Percentiles rank a stretch among this genome's conserved stretches.
Conservation (phyloP, 2,329 filamentous ascomycete genomes). For the Alternaria dauci region DNA sequence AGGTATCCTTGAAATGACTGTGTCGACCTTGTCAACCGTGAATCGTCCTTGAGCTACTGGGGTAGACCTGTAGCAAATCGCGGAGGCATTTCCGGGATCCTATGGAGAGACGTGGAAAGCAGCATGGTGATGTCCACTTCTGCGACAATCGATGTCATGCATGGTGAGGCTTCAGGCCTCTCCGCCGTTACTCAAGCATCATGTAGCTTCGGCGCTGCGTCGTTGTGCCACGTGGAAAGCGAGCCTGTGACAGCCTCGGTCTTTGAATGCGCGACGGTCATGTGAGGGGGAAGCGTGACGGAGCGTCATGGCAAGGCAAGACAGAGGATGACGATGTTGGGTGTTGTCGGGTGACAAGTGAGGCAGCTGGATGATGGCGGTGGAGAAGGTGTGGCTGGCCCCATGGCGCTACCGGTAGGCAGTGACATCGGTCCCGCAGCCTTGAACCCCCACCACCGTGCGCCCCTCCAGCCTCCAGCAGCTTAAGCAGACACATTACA, state of each 20-base stretch:
- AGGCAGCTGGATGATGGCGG: neutral
- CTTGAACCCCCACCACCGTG: conserved; percentile 7
- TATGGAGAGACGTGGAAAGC: neutral
- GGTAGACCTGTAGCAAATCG: neutral
- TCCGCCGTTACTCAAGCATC: neutral
- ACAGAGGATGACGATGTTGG: conserved; percentile 1
- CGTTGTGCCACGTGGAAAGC: neutral
- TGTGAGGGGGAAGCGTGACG: neutral
- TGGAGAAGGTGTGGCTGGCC: neutral
- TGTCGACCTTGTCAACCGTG: neutral
- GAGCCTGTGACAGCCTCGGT: neutral
- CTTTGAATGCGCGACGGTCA: neutral
- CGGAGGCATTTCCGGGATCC: neutral
- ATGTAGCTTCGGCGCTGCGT: neutral
- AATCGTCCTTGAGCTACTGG: neutral
- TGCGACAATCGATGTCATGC: neutral
- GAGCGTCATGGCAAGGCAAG: neutral
- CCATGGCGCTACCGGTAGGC: neutral
- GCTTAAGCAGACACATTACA: conserved; percentile 3
- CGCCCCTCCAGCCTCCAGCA: conserved; percentile 22
- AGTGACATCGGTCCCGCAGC: conserved; percentile 1
- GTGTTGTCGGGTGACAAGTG: conserved; percentile 3
- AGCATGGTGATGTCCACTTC: neutral
- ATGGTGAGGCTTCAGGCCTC: neutral
- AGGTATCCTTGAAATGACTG: neutral